Conservation (phyloP, 2,329 filamentous ascomycete species). For the Alternaria incomplexa region DNA sequence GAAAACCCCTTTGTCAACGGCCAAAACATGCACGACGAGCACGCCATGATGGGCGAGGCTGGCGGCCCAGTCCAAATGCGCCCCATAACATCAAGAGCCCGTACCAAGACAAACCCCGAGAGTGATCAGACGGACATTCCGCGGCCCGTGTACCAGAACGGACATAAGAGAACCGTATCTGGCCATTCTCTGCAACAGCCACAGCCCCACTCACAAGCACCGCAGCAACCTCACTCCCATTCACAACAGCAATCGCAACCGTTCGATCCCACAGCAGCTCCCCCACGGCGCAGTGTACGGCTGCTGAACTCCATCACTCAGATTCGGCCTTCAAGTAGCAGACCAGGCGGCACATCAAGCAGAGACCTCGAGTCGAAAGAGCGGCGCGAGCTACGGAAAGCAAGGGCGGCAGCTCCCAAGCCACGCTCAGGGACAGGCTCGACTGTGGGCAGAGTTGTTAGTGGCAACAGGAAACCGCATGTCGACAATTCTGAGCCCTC, state of each 20-base stretch:
- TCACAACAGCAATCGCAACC: constrained; percentile 26
- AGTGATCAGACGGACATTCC: constrained; percentile 47
- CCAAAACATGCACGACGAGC: constrained; percentile 50
- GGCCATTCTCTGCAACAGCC: constrained; percentile 67
- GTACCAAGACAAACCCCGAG: constrained; percentile 50
- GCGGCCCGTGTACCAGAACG: constrained; percentile 51
- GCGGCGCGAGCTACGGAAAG: constrained; percentile 80
- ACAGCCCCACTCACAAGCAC: neutral
- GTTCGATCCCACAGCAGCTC: constrained; percentile 52
- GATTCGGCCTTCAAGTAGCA: constrained; percentile 67
- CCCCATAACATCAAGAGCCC: constrained; percentile 48
- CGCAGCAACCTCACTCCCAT: neutral
- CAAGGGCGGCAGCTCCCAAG: constrained; percentile 75
- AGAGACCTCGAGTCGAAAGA: constrained; percentile 62
- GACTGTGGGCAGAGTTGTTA: constrained; percentile 84
- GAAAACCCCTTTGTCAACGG: constrained; percentile 57
- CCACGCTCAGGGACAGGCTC: constrained; percentile 67
- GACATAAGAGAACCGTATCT: constrained; percentile 91
- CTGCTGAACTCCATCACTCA: constrained; percentile 58
- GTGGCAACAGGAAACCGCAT: constrained; percentile 80
- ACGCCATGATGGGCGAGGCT: constrained; percentile 51
- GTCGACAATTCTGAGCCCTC: constrained; percentile 74
- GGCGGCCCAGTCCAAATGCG: constrained; percentile 46
- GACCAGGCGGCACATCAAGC: constrained; percentile 64
- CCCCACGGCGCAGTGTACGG: constrained; percentile 53